Evolutionary conservation across 805 yeast genomes (phyloP).

Genomic region (Suhomyces kilbournensis): DNA sequence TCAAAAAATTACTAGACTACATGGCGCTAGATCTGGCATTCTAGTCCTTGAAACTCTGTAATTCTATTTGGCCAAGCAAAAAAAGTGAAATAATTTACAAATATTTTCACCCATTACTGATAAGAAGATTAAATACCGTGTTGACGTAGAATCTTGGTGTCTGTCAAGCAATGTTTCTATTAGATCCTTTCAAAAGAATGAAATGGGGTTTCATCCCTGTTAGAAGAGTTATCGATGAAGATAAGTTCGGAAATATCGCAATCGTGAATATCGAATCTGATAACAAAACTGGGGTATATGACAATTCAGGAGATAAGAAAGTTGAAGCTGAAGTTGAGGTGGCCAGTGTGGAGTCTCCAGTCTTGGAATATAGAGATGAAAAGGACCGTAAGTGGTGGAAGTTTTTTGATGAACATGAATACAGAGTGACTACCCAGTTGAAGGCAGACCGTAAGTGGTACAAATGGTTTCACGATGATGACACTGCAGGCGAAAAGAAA

Average conservation of each 20-base stretch:
- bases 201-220: constrained; percentile 38
- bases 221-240: constrained; percentile 34
- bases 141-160: background rate
- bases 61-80: background rate
- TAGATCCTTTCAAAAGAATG: constrained; percentile 8
- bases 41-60: background rate
- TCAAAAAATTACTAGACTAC: background rate
- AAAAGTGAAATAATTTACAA: background rate
- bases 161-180: background rate
- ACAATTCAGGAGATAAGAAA: background rate
- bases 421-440: constrained; percentile 15
- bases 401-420: constrained; percentile 38
- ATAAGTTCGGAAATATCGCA: constrained; percentile 6
- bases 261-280: background rate
- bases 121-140: background rate
- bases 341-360: background rate
- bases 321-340: background rate
- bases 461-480: constrained; percentile 26
- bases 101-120: background rate
- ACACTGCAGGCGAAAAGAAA: constrained; percentile 22
- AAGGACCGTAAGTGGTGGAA: constrained; percentile 50
- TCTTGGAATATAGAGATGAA: constrained; percentile 48
- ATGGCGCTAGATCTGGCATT: background rate
- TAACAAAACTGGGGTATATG: background rate
- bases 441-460: constrained; percentile 18